Conservation (phyloP, 352 stramenopile species). For the Globisporangium okanoganense region DNA sequence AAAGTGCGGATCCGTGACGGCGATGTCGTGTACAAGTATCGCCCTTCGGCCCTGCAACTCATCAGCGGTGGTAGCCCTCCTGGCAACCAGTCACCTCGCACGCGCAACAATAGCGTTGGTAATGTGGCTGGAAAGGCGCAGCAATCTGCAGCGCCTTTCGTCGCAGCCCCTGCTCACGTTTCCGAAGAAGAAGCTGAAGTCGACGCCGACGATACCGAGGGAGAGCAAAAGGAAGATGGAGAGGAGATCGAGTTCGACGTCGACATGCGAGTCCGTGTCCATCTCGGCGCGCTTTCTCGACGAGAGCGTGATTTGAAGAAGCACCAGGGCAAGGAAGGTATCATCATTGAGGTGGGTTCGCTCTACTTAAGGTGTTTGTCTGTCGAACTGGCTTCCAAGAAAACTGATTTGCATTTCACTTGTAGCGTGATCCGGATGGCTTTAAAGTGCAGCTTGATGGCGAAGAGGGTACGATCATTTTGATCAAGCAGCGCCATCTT, state of each 20-base stretch:
- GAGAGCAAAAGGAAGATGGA: constrained; percentile 43
- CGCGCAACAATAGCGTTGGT: background rate
- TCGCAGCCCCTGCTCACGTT: constrained; percentile 23
- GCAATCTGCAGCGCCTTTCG: background rate
- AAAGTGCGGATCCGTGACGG: constrained; percentile 78
- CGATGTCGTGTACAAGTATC: constrained; percentile 88
- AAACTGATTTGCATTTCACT: background rate
- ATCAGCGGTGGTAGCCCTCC: constrained; percentile 15
- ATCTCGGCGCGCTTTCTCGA: constrained; percentile 39
- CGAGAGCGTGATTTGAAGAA: constrained; percentile 67
- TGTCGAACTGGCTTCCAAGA: background rate
- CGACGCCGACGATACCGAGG: constrained; percentile 28
- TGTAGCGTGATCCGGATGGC: constrained; percentile 21
- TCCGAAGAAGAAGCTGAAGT: constrained; percentile 22
- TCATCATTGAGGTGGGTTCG: constrained; percentile 54
- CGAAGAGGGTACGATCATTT: constrained; percentile 41
- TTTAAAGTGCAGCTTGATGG: constrained; percentile 59
- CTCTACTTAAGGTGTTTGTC: background rate
- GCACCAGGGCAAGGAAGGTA: constrained; percentile 58
- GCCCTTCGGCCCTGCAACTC: constrained; percentile 66
- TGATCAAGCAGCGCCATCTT: constrained; percentile 54
- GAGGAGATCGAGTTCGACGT: constrained; percentile 38
- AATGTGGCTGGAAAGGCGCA: background rate
- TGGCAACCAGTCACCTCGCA: constrained; percentile 1
- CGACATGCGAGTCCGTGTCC: constrained; percentile 51